These are phyloP conservation scores for Elsinoe necatrix DNA, from an alignment of 2,329 filamentous ascomycete genomes.

Conservation along the genomic window DNA sequence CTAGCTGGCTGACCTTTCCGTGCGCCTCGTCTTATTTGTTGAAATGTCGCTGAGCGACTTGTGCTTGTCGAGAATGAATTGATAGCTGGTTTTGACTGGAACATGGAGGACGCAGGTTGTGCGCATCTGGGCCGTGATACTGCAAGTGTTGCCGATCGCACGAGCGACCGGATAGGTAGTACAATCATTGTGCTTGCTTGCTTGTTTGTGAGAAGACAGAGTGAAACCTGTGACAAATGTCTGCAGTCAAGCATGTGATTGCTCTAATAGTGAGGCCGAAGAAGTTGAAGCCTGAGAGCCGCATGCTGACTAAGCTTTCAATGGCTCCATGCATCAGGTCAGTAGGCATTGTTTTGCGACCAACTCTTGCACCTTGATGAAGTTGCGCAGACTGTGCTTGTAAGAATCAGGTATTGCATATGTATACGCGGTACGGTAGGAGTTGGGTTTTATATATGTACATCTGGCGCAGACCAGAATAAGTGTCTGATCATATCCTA, in stretches of 20 bases:
- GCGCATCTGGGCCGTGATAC: neutral
- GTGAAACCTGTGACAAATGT: too few species aligned
- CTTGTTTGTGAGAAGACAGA: too few species aligned
- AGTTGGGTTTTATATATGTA: too few species aligned
- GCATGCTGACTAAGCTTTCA: conserved; percentile 7
- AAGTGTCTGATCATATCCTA: neutral
- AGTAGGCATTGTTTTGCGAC: too few species aligned
- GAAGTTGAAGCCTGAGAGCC: neutral
- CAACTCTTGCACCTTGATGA: too few species aligned
- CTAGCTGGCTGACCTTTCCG: conserved; percentile 71
- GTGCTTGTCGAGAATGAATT: conserved; percentile 34
- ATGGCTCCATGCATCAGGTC: too few species aligned
- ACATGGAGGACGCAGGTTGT: neutral
- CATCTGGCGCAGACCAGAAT: too few species aligned
- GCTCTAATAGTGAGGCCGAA: neutral
- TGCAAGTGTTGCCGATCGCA: neutral
- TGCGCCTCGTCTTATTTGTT: conserved; percentile 55
- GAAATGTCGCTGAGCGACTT: conserved; percentile 38
- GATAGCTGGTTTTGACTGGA: conserved; percentile 19
- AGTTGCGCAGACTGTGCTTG: too few species aligned
- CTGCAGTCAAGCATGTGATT: too few species aligned
- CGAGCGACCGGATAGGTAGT: conserved; percentile 1
- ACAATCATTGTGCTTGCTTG: neutral
- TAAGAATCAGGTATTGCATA: too few species aligned
- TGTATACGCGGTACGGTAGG: too few species aligned